Conservation (phyloP, 805 yeast genomes). For the Yarrowia sp. region DNA sequence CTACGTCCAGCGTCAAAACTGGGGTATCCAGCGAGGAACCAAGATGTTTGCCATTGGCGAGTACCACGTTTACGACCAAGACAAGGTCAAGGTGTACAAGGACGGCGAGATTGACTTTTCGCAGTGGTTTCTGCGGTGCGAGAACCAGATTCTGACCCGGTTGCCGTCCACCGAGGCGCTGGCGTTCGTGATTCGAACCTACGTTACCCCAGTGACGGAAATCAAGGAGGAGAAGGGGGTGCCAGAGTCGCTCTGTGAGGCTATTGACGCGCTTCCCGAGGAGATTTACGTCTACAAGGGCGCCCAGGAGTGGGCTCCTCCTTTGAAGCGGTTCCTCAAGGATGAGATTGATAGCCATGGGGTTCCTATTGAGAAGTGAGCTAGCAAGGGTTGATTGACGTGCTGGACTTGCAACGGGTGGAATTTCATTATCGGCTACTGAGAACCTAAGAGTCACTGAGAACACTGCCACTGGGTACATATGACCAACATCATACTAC, state of each 20-base stretch:
- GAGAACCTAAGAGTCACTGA: too few relatives aligned
- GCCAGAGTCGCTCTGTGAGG: conserved; percentile 62
- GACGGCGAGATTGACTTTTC: conserved; percentile 54
- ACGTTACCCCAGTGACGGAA: conserved; percentile 59
- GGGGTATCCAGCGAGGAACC: conserved; percentile 72
- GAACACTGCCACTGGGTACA: too few relatives aligned
- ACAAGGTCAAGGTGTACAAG: conserved; percentile 50
- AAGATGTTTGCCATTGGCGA: conserved; percentile 57
- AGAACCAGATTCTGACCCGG: conserved; percentile 64
- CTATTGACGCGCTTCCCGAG: conserved; percentile 68
- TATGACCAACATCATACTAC: too few relatives aligned
- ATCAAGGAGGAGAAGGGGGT: conserved; percentile 56
- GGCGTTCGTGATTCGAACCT: conserved; percentile 64
- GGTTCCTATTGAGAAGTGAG: background rate
- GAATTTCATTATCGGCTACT: too few relatives aligned
- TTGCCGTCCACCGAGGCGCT: conserved; percentile 58
- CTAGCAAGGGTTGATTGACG: too few relatives aligned
- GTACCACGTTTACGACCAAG: conserved; percentile 54
- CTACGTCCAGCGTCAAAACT: conserved; percentile 68
- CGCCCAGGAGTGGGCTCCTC: conserved; percentile 72
- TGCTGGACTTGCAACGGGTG: too few relatives aligned
- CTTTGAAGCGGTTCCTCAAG: conserved; percentile 51
- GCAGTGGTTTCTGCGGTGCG: conserved; percentile 63
- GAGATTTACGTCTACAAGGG: conserved; percentile 68
- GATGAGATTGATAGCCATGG: conserved; percentile 9